Evolutionary conservation across 1,139 yeast species (phyloP).

Genomic region (Eremothecium sinecaudum): DNA sequence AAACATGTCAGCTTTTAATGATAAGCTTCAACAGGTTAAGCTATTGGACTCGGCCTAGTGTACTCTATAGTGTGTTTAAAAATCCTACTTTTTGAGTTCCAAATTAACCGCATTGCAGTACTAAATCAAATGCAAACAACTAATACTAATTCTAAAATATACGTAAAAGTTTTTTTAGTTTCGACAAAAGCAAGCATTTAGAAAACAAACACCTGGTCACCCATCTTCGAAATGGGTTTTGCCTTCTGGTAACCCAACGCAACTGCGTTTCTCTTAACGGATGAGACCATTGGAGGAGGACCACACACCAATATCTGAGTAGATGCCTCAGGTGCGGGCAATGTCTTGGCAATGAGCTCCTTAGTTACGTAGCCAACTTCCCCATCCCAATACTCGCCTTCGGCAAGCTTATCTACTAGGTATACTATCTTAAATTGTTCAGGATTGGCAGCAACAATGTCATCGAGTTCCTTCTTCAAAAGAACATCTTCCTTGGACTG

Average conservation of each 20-base stretch:
- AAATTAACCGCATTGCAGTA: too few species aligned
- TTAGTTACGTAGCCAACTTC: slow-evolving; percentile 74
- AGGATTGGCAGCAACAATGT: slow-evolving; percentile 52
- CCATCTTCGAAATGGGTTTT: slow-evolving; percentile 81
- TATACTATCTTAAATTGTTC: slow-evolving; percentile 61
- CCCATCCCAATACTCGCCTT: slow-evolving; percentile 55
- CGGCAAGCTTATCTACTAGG: slow-evolving; percentile 58
- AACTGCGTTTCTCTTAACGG: slow-evolving; percentile 73
- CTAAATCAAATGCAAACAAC: too few species aligned
- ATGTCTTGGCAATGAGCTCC: slow-evolving; percentile 56
- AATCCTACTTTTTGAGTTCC: too few species aligned
- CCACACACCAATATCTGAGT: slow-evolving; percentile 83
- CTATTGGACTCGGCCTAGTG: too few species aligned
- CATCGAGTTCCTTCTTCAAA: slow-evolving; percentile 70
- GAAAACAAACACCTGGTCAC: slow-evolving; percentile 87
- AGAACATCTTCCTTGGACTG: slow-evolving; percentile 70
- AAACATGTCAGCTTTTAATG: slow-evolving; percentile 29
- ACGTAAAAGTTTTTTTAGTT: too few species aligned
- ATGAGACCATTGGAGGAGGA: slow-evolving; percentile 82
- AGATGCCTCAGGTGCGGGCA: slow-evolving; percentile 47
- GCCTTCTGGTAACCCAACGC: slow-evolving; percentile 78
- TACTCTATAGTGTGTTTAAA: too few species aligned
- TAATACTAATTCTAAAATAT: too few species aligned
- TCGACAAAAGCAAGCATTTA: too few species aligned
- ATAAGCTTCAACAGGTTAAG: slow-evolving; percentile 29